A percentile compares a stretch with the other conserved stretches of the same genome.
phyloP scores from a whole-genome alignment of 495 filamentous ascomycete species.

The Aspergillus homomorphus region DNA sequence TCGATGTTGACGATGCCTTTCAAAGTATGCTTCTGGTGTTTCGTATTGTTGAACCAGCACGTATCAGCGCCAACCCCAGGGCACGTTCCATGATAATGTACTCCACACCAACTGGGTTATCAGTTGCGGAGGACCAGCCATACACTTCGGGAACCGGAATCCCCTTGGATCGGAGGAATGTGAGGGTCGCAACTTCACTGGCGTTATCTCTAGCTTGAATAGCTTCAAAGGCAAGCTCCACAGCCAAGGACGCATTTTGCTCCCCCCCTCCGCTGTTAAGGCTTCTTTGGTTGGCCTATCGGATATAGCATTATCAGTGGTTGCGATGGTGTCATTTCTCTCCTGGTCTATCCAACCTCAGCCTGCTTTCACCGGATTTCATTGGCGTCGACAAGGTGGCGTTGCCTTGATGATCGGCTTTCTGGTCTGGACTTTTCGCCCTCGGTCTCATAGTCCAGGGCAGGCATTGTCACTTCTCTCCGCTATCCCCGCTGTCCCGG shows the following conservation, averaged over 20 bases:
- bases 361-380: too few relatives aligned
- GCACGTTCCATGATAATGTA: constrained; percentile 24
- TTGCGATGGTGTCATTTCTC: constrained; percentile 6
- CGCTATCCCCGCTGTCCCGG: too few relatives aligned
- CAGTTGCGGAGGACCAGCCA: constrained; percentile 10
- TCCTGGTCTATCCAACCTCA: neutral
- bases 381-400: neutral
- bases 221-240: constrained; percentile 4
- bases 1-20: constrained; percentile 26
- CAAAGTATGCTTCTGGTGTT: constrained; percentile 20
- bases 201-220: constrained; percentile 10
- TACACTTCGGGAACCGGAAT: constrained; percentile 25
- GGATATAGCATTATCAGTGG: constrained; percentile 7
- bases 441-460: neutral
- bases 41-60: constrained; percentile 14
- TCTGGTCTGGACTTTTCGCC: neutral
- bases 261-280: neutral
- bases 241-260: neutral
- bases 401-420: neutral
- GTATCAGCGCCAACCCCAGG: constrained; percentile 6
- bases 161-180: constrained; percentile 26
- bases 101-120: constrained; percentile 19
- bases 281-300: neutral
- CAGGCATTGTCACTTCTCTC: neutral
- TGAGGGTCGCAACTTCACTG: constrained; percentile 39